Conservation (phyloP, 805 yeast species). For the Yamadazyma paraphyllophila region DNA sequence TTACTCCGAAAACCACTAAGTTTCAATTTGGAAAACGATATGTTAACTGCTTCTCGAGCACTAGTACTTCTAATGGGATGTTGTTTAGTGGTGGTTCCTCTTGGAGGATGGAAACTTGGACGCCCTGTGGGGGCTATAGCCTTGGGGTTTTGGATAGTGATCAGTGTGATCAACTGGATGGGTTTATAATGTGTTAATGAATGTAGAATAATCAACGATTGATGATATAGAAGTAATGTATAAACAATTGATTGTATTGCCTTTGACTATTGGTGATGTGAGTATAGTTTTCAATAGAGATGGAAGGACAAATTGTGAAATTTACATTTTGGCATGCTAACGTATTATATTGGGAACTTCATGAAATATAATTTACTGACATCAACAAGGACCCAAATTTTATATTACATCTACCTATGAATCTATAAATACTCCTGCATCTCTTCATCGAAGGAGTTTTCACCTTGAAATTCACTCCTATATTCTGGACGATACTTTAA, state of each 20-base stretch:
- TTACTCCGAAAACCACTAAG: constrained; percentile 18
- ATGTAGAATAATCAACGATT: not conserved
- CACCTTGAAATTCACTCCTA: not conserved
- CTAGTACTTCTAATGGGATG: constrained; percentile 23
- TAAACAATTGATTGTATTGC: no score
- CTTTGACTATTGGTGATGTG: no score
- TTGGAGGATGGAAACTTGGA: constrained; percentile 35
- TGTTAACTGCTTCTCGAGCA: constrained; percentile 24
- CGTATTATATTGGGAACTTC: no score
- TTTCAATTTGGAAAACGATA: constrained; percentile 22
- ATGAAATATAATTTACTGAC: no score
- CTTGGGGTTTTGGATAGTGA: constrained; percentile 18
- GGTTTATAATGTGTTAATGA: not conserved
- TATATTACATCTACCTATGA: not conserved
- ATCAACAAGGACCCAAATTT: no score
- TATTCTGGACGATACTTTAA: constrained; percentile 6
- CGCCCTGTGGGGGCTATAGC: constrained; percentile 26
- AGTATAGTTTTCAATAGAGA: no score
- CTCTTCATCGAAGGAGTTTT: not conserved
- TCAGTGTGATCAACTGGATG: constrained; percentile 20
- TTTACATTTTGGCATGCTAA: no score
- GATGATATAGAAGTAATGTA: no score
- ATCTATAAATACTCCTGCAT: not conserved
- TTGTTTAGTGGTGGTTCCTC: constrained; percentile 27
- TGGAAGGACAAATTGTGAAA: no score